Evolutionary conservation across 768 basidiomycete genomes (phyloP).

Genomic region (Chalciporus pseudorubinellus): DNA sequence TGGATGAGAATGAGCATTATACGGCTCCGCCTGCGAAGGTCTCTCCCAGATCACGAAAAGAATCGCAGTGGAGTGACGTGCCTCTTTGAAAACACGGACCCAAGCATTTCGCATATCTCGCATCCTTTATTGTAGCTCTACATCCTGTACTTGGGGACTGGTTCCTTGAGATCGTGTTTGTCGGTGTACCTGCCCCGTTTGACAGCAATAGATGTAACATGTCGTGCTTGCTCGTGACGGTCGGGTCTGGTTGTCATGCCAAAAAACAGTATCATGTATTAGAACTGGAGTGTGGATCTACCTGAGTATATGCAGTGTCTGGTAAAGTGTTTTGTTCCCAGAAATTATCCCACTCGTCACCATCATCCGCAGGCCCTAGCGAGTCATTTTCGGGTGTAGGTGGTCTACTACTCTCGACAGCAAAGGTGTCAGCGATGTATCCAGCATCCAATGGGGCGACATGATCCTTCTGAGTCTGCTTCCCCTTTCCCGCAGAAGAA

Average conservation of each 20-base stretch:
- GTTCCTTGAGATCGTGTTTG: constrained; percentile 8
- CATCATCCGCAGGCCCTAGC: constrained; percentile 17
- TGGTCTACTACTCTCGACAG: constrained; percentile 11
- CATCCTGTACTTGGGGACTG: constrained; percentile 9
- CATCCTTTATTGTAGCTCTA: neutral
- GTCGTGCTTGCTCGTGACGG: neutral
- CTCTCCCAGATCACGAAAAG: constrained; percentile 8
- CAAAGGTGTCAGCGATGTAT: constrained; percentile 27
- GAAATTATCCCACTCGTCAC: constrained; percentile 50
- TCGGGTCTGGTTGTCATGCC: neutral
- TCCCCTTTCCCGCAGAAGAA: neutral
- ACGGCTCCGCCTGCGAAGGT: constrained; percentile 10
- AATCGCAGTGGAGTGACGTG: constrained; percentile 24
- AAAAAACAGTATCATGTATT: constrained; percentile 12
- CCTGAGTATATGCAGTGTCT: constrained; percentile 34
- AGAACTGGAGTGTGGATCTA: constrained; percentile 9
- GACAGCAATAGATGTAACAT: neutral
- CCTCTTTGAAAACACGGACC: constrained; percentile 1
- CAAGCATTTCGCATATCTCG: neutral
- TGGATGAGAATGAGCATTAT: constrained; percentile 17
- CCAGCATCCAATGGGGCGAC: constrained; percentile 39
- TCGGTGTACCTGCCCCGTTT: neutral
- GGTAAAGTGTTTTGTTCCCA: constrained; percentile 43
- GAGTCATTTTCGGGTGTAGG: constrained; percentile 27
- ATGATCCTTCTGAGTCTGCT: constrained; percentile 15